A percentile compares a stretch with the other conserved stretches of the same genome.
These are phyloP conservation scores for Fraxinus cuspidata DNA, from an alignment of 257 asterid species.

Conservation along the genomic window DNA sequence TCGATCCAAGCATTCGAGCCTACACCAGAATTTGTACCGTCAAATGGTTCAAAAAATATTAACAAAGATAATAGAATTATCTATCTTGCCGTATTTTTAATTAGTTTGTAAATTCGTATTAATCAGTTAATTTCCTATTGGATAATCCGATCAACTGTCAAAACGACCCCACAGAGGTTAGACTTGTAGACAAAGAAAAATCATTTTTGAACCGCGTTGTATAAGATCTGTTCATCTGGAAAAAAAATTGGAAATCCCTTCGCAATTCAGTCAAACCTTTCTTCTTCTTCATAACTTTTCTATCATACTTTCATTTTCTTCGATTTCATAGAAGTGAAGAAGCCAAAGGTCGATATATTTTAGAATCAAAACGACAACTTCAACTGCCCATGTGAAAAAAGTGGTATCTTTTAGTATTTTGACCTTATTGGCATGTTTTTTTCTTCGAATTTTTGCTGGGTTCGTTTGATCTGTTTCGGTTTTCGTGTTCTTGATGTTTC, in stretches of 20 bases:
- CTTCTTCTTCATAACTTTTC: conserved; percentile 8
- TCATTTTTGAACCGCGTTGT: neutral
- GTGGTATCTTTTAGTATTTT: conserved; percentile 15
- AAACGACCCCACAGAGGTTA: neutral
- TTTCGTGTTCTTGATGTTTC: neutral
- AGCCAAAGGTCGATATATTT: neutral
- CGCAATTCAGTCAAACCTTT: neutral
- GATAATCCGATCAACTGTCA: neutral
- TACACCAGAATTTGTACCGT: no score
- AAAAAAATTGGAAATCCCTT: neutral
- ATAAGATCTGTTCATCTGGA: neutral
- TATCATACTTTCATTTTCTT: neutral
- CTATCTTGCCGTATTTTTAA: no score
- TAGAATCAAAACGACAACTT: neutral
- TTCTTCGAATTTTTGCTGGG: conserved; percentile 1
- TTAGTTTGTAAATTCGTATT: neutral
- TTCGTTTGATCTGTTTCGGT: neutral
- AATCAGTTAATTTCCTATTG: neutral
- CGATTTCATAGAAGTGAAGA: neutral
- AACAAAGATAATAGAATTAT: no score
- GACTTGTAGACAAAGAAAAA: neutral
- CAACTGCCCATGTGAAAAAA: conserved; percentile 10
- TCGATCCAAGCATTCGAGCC: no score
- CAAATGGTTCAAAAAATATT: no score
- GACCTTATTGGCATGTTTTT: conserved; percentile 1